Evolutionary conservation across 1,284 basidiomycete species (phyloP).

Genomic region (Megacollybia platyphylla): DNA sequence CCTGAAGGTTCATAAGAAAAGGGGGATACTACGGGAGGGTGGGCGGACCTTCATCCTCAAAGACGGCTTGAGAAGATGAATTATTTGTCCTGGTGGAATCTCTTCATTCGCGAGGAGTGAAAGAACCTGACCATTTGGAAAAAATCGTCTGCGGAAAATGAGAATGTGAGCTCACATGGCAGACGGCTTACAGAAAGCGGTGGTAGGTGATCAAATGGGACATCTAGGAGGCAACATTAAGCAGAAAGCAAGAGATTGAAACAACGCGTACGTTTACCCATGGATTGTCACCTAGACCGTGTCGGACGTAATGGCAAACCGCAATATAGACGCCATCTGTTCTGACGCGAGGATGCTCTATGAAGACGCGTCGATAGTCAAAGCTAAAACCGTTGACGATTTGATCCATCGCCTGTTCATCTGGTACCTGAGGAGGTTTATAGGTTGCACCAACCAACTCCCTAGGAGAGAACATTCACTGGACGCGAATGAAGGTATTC

Average conservation of each 20-base stretch:
- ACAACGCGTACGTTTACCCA: constrained; percentile 65
- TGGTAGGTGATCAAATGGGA: constrained; percentile 74
- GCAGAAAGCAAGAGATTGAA: not conserved
- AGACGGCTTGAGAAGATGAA: constrained; percentile 65
- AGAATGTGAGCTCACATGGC: not conserved
- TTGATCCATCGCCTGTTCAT: constrained; percentile 28
- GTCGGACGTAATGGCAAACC: constrained; percentile 76
- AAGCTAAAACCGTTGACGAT: constrained; percentile 39
- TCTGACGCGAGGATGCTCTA: constrained; percentile 75
- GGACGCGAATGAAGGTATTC: not conserved
- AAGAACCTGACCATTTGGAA: constrained; percentile 76
- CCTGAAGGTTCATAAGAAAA: constrained; percentile 26
- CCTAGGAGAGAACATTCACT: constrained; percentile 18
- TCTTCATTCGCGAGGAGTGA: constrained; percentile 83
- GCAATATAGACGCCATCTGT: constrained; percentile 85
- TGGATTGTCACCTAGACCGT: constrained; percentile 65
- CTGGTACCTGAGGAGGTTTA: constrained; percentile 56
- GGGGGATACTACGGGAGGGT: not conserved
- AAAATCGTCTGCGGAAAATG: constrained; percentile 56
- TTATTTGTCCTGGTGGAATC: constrained; percentile 58
- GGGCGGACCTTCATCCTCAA: constrained; percentile 64
- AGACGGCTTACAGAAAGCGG: constrained; percentile 57
- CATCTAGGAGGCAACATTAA: constrained; percentile 24
- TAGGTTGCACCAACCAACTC: constrained; percentile 47
- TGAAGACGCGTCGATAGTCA: constrained; percentile 64